Percentiles rank a stretch among this genome's conserved stretches.
phyloP scores from a whole-genome alignment of 306 rosid genomes.

The Castanea mollissima region DNA sequence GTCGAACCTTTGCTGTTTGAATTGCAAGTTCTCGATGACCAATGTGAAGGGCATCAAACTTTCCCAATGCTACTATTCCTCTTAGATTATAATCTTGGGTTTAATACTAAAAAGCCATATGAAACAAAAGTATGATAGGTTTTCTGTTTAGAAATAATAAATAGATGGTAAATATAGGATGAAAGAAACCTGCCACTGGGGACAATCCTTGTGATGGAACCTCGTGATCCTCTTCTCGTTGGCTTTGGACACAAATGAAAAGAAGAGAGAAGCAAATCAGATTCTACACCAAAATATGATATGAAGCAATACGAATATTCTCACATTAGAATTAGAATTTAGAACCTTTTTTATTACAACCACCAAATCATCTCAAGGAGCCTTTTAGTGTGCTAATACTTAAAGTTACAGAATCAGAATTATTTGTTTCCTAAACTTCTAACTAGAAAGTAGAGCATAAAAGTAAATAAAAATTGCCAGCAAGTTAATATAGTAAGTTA shows the following conservation, averaged over 20 bases:
- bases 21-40: conserved; percentile 92
- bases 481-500: neutral
- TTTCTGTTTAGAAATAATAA: neutral
- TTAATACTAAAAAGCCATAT: neutral
- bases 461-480: neutral
- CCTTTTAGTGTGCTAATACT: neutral
- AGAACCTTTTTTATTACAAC: neutral
- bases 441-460: neutral
- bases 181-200: conserved; percentile 69
- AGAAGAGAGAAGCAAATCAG: conserved; percentile 31
- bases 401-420: neutral
- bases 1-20: conserved; percentile 89
- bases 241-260: conserved; percentile 33
- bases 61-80: conserved; percentile 90
- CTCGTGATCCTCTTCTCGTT: conserved; percentile 55
- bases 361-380: neutral
- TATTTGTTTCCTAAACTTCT: neutral
- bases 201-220: conserved; percentile 45
- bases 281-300: conserved; percentile 23
- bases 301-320: conserved; percentile 4
- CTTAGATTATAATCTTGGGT: conserved; percentile 35
- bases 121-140: neutral
- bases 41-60: conserved; percentile 89
- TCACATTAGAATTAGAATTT: neutral
- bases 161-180: neutral